Base-by-base conservation (phyloP, 2,329 filamentous ascomycete genomes). In the Monilinia laxa region DNA sequence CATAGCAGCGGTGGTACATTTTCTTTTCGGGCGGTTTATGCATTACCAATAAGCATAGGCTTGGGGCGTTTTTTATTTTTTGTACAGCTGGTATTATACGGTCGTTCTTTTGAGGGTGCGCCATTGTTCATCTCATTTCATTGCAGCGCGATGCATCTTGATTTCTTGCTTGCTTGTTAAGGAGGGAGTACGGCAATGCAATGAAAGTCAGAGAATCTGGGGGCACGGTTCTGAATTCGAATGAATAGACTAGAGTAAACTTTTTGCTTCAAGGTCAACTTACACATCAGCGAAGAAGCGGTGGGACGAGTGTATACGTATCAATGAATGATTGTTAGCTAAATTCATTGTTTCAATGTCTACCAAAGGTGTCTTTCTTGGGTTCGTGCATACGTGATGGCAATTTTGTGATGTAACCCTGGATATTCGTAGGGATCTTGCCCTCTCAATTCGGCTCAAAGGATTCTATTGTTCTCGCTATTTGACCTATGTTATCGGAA, bases 1-100 rank as follows among this genome's bases (percentile, higher is more conserved):
- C 58, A 62, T 62, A 38, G 58, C 58, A 62, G 45, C n/a, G 45
- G 47, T 62, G 58, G 45, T 38, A 38, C 31, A 18, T 62, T 62
- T 49, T 28, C 10, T 51, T 51, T 51, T 60, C 9, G 31, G 58
- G n/a, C 45, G n/a, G 35, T n/a, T 20, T 62, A n/a, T n/a, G 31
- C 20, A n/a, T 62, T 51, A 12, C 12, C 12, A 20, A 62, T 35
- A 51, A 51, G 31, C 58, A 51, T 62, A 38, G 20, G n/a, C n/a
- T 25, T 25, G 49, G 35, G 58, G 58, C 31, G 45, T 51, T 51
- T 51, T 49, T 51, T 4, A 2, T 35, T 38, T n/a, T 60, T 51
- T 51, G 31, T 20, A 38, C 4, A 51, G 45, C 11, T n/a, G 14
- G 51, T 51, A 38, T 12, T 9, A 52, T 40, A 23, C 31, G 20